A percentile compares a stretch with the other conserved stretches of the same genome.
These are phyloP conservation scores for Cryptosporidium sp. DNA, from an alignment of 169 alveolate genomes.

Conservation along the genomic window DNA sequence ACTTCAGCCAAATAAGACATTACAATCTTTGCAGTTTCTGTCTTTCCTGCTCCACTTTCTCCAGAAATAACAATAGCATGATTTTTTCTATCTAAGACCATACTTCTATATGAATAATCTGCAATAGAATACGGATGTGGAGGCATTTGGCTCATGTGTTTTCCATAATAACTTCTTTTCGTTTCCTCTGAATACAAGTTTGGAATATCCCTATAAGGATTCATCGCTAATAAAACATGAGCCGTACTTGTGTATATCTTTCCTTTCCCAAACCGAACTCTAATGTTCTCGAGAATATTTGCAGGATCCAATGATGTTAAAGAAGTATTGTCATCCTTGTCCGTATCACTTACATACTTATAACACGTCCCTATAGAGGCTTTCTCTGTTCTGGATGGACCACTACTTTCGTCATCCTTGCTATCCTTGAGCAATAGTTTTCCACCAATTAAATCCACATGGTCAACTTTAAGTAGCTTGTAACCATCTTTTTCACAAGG, in stretches of 20 bases:
- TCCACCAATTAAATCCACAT: conserved; percentile 28
- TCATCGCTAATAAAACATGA: conserved; percentile 76
- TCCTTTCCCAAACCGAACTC: conserved; percentile 70
- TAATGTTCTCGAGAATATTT: conserved; percentile 79
- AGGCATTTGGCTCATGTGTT: conserved; percentile 75
- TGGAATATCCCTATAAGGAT: conserved; percentile 70
- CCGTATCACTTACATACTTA: conserved; percentile 56
- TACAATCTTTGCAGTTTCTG: conserved; percentile 90
- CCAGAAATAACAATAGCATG: conserved; percentile 92
- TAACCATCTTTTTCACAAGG: conserved; percentile 70
- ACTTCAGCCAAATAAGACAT: conserved; percentile 78
- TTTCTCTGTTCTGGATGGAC: neutral
- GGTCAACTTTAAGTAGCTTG: conserved; percentile 42
- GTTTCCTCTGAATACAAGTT: conserved; percentile 69
- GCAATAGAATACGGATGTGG: conserved; percentile 80
- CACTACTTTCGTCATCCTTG: conserved; percentile 19
- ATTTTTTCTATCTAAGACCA: conserved; percentile 75
- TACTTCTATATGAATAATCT: conserved; percentile 78
- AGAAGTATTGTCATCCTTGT: conserved; percentile 78
- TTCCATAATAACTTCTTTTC: conserved; percentile 60
- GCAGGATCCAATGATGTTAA: conserved; percentile 80
- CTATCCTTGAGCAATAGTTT: conserved; percentile 26
- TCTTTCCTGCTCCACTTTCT: conserved; percentile 94
- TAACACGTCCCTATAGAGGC: conserved; percentile 8
- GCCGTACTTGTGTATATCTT: conserved; percentile 74